These are phyloP conservation scores for Mycena epipterygia DNA, from an alignment of 768 basidiomycete species.

Conservation along the genomic window DNA sequence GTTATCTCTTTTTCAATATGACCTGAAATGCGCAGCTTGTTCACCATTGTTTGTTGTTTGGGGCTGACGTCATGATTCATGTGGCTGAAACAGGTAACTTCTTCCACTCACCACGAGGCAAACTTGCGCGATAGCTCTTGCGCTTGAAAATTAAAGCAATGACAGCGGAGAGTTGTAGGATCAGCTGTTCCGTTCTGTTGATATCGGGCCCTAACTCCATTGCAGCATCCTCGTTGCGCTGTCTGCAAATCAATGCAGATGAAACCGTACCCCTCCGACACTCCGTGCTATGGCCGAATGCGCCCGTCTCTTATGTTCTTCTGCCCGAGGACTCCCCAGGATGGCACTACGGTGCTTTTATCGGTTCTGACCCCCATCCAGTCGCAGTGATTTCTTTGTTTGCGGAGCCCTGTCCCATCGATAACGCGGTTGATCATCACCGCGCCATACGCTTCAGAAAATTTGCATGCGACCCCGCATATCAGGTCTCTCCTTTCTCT, in stretches of 20 bases:
- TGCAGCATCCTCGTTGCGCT: conserved; percentile 22
- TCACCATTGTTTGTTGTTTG: no score
- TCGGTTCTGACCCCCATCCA: conserved; percentile 50
- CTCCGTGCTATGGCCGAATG: conserved; percentile 70
- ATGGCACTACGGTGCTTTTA: conserved; percentile 70
- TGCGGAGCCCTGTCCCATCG: conserved; percentile 55
- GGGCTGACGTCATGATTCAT: background rate
- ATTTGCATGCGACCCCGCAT: conserved; percentile 67
- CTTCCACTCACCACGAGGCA: background rate
- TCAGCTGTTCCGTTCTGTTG: background rate
- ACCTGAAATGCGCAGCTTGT: no score
- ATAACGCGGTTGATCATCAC: conserved; percentile 35
- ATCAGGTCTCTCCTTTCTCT: conserved; percentile 43
- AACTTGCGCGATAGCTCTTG: background rate
- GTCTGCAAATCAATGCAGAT: conserved; percentile 49
- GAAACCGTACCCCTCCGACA: conserved; percentile 67
- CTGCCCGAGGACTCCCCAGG: conserved; percentile 67
- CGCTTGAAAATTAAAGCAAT: conserved; percentile 9
- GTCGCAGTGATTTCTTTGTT: conserved; percentile 73
- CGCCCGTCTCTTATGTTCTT: conserved; percentile 60
- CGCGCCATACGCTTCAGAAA: conserved; percentile 66
- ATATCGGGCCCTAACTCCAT: background rate
- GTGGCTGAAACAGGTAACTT: no score
- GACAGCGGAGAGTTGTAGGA: background rate
- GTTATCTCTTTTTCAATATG: no score